These are phyloP conservation scores for Galerina sulciceps DNA, from an alignment of 768 basidiomycete species.

Conservation along the genomic window DNA sequence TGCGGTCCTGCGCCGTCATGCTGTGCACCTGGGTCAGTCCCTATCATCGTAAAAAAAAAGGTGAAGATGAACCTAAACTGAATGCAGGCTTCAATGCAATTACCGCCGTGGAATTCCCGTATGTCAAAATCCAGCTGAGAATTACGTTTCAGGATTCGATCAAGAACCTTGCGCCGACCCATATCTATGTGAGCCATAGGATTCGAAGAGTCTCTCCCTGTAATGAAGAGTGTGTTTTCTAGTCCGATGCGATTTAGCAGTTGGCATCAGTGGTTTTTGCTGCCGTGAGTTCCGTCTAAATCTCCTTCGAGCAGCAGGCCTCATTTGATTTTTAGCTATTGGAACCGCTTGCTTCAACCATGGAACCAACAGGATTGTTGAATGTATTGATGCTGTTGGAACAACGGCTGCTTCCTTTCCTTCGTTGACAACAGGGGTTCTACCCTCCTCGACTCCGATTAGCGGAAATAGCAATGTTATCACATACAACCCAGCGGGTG, in stretches of 20 bases:
- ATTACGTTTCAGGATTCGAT: neutral
- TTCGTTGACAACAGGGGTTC: neutral
- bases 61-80: too few species aligned
- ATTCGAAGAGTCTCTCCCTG: too few species aligned
- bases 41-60: neutral
- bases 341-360: neutral
- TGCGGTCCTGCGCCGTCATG: constrained; percentile 4
- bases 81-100: neutral
- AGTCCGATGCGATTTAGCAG: neutral
- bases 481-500: neutral
- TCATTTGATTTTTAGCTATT: neutral
- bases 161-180: neutral
- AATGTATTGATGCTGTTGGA: neutral
- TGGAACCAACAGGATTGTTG: neutral
- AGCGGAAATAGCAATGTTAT: neutral
- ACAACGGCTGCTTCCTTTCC: neutral
- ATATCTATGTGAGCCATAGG: neutral
- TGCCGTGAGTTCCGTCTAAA: too few species aligned
- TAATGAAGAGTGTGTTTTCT: neutral
- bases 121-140: neutral
- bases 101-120: neutral
- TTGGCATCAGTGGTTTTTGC: neutral
- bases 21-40: neutral
- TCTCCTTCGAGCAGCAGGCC: too few species aligned
- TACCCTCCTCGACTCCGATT: neutral